Percentiles rank a stretch among this genome's conserved stretches.
Conservation (phyloP, 768 basidiomycete genomes). For the Calvatia gigantea region DNA sequence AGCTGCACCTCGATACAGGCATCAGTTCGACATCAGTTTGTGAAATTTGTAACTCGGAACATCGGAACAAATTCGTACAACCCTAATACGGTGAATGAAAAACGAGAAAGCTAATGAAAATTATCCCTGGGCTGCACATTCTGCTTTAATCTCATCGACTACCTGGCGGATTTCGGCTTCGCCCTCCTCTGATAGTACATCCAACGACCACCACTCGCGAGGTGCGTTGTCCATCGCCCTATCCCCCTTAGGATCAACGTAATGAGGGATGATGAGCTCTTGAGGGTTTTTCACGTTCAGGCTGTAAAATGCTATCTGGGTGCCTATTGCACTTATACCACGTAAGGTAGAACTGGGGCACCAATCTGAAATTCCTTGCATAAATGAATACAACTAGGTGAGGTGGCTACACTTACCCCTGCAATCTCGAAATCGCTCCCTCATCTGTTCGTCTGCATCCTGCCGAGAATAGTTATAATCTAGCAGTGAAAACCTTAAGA, state of each 20-base stretch:
- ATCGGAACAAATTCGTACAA: no score
- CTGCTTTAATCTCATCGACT: background rate
- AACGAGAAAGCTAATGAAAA: no score
- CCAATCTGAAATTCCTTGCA: background rate
- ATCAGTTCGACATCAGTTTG: no score
- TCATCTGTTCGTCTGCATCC: constrained; percentile 20
- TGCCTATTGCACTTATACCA: background rate
- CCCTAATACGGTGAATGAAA: no score
- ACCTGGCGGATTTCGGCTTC: background rate
- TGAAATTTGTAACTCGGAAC: no score
- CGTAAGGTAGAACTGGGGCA: background rate
- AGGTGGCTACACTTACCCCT: background rate
- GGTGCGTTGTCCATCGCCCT: background rate
- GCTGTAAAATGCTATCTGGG: background rate
- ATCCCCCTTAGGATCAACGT: background rate
- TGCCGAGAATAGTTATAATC: constrained; percentile 16
- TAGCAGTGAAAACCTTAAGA: constrained; percentile 17
- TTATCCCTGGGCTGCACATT: no score
- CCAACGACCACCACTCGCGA: background rate
- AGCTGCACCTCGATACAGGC: no score
- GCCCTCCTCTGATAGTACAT: background rate
- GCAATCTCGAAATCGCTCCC: constrained; percentile 19
- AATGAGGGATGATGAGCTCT: background rate
- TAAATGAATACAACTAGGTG: background rate
- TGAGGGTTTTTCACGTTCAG: background rate